These are phyloP conservation scores for Mrakia blollopis DNA, from an alignment of 768 basidiomycete species.

Conservation along the genomic window DNA sequence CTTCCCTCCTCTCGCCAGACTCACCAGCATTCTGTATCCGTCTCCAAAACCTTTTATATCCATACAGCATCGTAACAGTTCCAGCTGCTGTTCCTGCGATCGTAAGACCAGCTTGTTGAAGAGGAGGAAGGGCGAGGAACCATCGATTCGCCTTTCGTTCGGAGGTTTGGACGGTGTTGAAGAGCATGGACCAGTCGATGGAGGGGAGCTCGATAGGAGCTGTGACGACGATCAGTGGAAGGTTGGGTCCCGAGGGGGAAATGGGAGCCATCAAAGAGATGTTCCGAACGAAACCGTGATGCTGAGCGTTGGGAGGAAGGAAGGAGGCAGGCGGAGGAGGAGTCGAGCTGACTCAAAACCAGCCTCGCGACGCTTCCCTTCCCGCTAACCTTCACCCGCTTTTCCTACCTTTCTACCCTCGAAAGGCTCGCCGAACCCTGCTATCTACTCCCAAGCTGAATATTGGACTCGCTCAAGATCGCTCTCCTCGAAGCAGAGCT, in stretches of 20 bases:
- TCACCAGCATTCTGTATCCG: slow-evolving; percentile 3
- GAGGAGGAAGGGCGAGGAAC: neutral
- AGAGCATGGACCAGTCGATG: neutral
- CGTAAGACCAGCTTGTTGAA: neutral
- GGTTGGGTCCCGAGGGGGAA: neutral
- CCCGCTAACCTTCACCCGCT: too few relatives aligned
- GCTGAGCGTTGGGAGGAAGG: neutral
- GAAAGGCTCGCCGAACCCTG: too few relatives aligned
- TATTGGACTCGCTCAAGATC: too few relatives aligned
- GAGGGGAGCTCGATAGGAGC: neutral
- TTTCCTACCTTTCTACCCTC: too few relatives aligned
- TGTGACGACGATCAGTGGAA: neutral
- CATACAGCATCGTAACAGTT: neutral
- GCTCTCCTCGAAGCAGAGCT: too few relatives aligned
- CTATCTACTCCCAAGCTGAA: too few relatives aligned
- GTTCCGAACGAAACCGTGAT: neutral
- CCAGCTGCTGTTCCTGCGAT: neutral
- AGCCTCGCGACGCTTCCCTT: too few relatives aligned
- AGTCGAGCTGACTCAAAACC: too few relatives aligned
- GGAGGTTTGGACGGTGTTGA: neutral
- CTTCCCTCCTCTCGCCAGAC: neutral
- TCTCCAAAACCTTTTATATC: slow-evolving; percentile 3
- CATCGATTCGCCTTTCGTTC: neutral
- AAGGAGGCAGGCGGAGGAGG: neutral
- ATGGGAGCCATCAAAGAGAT: neutral